Evolutionary conservation across 2,329 filamentous ascomycete genomes (phyloP).

Genomic region (Tothia fuscella): DNA sequence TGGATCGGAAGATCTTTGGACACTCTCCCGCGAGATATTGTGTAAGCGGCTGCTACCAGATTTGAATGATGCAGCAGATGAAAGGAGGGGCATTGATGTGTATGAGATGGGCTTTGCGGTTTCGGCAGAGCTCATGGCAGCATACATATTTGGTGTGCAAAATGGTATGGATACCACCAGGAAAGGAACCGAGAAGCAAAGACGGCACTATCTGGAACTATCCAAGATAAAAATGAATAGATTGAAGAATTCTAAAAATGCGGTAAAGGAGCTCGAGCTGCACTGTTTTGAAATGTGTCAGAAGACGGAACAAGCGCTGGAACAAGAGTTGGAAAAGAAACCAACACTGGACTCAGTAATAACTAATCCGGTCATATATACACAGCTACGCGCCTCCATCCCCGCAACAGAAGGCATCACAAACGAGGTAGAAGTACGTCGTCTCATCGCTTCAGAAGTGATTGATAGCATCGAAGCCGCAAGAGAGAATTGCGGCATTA

Average conservation of each 20-base stretch:
- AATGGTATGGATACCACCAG: neutral
- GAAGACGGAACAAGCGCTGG: neutral
- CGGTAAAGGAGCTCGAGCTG: neutral
- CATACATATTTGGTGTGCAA: neutral
- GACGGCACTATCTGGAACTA: neutral
- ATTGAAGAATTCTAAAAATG: neutral
- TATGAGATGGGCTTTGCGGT: constrained; percentile 1
- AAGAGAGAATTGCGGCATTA: constrained; percentile 22
- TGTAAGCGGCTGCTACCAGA: neutral
- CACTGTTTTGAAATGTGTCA: neutral
- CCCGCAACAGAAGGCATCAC: neutral
- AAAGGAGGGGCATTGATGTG: neutral
- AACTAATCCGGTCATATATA: neutral
- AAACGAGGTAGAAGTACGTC: neutral
- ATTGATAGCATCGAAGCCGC: constrained; percentile 24
- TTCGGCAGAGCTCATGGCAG: neutral
- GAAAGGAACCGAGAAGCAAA: neutral
- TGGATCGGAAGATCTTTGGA: neutral
- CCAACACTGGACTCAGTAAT: no score
- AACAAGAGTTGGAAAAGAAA: neutral
- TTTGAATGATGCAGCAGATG: neutral
- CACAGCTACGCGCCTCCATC: neutral
- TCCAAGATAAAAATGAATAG: neutral
- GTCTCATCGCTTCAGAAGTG: constrained; percentile 16
- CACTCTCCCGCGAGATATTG: neutral